Percentiles rank a stretch among this genome's conserved stretches.
Conservation (phyloP, 257 asterid species). For the Eustoma russellianum region DNA sequence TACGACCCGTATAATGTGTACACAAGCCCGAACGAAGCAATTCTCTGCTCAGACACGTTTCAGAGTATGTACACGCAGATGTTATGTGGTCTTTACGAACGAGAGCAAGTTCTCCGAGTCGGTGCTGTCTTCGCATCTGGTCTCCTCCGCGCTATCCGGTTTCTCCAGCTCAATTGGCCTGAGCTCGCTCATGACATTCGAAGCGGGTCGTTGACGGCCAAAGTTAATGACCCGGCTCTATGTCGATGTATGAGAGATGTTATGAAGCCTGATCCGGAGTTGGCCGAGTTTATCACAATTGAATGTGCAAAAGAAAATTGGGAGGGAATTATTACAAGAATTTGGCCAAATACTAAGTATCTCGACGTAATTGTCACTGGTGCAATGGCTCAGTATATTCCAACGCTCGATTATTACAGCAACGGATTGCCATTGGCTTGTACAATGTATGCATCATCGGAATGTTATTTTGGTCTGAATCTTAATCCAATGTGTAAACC, state of each 20-base stretch:
- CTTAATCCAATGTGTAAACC: conserved; percentile 92
- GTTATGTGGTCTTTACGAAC: conserved; percentile 88
- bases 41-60: conserved; percentile 83
- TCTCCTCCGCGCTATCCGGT: conserved; percentile 92
- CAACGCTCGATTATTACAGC: conserved; percentile 80
- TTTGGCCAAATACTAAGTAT: conserved; percentile 89
- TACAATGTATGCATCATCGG: conserved; percentile 96
- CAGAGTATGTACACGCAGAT: conserved; percentile 98
- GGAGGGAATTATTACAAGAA: conserved; percentile 72
- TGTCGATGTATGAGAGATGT: conserved; percentile 37
- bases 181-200: conserved; percentile 56
- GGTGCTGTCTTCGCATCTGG: conserved; percentile 98
- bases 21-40: conserved; percentile 92
- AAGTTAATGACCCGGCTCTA: conserved; percentile 42
- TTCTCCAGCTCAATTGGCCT: conserved; percentile 77
- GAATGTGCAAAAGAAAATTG: conserved; percentile 61
- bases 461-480: conserved; percentile 86
- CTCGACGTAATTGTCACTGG: conserved; percentile 94
- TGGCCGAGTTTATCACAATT: conserved; percentile 41
- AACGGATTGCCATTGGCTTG: conserved; percentile 82
- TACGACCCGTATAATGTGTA: conserved; percentile 88
- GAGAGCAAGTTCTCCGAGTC: conserved; percentile 80
- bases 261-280: conserved; percentile 36
- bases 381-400: conserved; percentile 95
- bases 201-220: conserved; percentile 47